Base-by-base conservation (phyloP, 140 eudicot species). In the Bidens hawaiensis region DNA sequence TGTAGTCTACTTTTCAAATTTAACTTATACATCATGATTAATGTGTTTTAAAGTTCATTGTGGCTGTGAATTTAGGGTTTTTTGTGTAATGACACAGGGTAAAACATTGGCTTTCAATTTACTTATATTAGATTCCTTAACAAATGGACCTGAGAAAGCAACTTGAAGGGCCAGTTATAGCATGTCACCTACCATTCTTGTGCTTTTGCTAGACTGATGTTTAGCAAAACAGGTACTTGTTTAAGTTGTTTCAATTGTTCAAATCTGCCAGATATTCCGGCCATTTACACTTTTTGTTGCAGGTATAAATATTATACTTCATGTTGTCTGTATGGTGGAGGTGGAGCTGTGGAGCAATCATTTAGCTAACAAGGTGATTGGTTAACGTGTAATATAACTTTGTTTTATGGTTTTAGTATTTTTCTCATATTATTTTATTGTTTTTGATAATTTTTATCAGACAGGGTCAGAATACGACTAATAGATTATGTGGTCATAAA, bases 131-230 rank as follows among this genome's bases (percentile, higher is more conserved):
- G 99, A 88, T 52, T 93, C 99, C 14, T 19, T 93, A 28, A 84
- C 56, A 23, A 87, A 88, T 70, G 96, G 96, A 48, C 86, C 78
- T 0, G 72, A 78, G 14, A 84, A 80, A 76, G 78, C 75, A 49
- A 22, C 72, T 19, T 62, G 90, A 64, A 82, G 72, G 74, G 75
- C 88, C 5, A 94, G 94, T n/a, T 90, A 90, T 74, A 96, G 97
- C 40, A 82, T 84, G 73, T 41, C 94, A 23, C 97, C 97, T 5
- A 79, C 88, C 17, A 90, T 90, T 61, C 81, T 93, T n/a, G 96
- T 93, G 50, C 95, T 93, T 51, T 72, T 93, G 52, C 99, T 96
- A 34, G 88, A 96, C 10, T 81, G 99, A 73, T 95, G 88, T 58
- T 72, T 93, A 83, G 96, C 96, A 25, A 76, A 81, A 8, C 96